phyloP scores from a whole-genome alignment of 805 yeast genomes.

The Candida ficus region DNA sequence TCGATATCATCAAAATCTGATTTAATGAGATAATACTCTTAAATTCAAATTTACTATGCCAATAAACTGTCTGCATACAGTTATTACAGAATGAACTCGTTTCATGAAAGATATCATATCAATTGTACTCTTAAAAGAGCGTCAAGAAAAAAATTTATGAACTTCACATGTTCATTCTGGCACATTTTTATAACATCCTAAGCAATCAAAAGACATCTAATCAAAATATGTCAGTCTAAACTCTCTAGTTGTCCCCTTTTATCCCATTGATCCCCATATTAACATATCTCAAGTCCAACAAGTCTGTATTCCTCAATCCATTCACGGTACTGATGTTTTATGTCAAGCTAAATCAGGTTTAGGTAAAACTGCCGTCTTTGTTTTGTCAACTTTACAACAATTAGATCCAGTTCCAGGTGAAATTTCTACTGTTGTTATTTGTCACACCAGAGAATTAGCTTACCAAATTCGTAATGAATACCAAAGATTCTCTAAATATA shows the following conservation, averaged over 20 bases:
- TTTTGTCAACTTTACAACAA: slow-evolving; percentile 92
- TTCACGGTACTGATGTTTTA: slow-evolving; percentile 93
- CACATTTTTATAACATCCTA: background rate
- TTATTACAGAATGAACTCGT: too few relatives aligned
- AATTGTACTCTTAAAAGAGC: too few relatives aligned
- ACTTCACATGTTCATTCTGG: too few relatives aligned
- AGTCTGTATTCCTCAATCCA: slow-evolving; percentile 96
- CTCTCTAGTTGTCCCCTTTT: background rate
- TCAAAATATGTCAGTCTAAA: background rate
- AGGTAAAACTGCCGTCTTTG: slow-evolving; percentile 98
- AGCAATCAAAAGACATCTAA: background rate
- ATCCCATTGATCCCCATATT: slow-evolving; percentile 2
- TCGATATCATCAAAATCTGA: background rate
- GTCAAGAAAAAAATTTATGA: too few relatives aligned
- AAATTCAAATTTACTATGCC: too few relatives aligned
- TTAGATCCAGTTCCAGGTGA: slow-evolving; percentile 97
- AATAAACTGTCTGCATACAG: too few relatives aligned
- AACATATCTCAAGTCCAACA: slow-evolving; percentile 67
- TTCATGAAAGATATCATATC: too few relatives aligned
- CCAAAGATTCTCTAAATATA: slow-evolving; percentile 94
- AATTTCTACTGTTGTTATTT: slow-evolving; percentile 86
- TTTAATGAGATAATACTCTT: too few relatives aligned
- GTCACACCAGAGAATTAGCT: slow-evolving; percentile 98
- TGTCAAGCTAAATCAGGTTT: slow-evolving; percentile 99
- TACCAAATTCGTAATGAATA: slow-evolving; percentile 97